Base-by-base conservation (phyloP, 2,329 filamentous ascomycete genomes). In the Verticillium klebahnii region DNA sequence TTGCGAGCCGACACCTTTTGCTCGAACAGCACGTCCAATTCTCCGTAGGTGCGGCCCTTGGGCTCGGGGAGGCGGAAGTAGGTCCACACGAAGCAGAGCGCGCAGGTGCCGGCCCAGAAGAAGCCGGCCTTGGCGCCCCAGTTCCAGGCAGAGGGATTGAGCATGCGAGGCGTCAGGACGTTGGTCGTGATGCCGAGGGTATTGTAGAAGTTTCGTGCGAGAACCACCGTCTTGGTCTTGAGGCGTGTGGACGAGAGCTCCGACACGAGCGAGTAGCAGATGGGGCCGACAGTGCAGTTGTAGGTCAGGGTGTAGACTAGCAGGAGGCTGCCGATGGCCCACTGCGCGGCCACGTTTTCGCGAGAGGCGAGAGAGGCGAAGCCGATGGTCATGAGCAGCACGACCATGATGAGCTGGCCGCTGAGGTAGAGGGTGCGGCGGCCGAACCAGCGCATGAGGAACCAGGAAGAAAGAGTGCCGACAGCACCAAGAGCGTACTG, bases 1-100 rank as follows among this genome's bases (percentile, higher is more conserved):
- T 78, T 76, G 63, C 79, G 72, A 1, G 81, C 78, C 25, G 75
- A 69, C 11, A 80, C 69, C 11, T 69, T 67, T 29, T 74, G 70
- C 65, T 83, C 79, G 66, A 87, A 87, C 63, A 87, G 70, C 12
- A 81, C 71, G 59, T 86, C 84, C 2, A 87, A 75, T 71, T 87
- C 84, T 40, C 79, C 82, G 59, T 82, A 81, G 0, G 81, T 83
- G 40, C 81, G 77, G 7, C 78, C 82, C 61, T 78, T 80, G 17
- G 84, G 82, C 73, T 87, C 85, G 4, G 82, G 82, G 5, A 84
- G 73, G 19, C 78, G 80, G 67, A 82, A 82, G 63, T 75, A 82
- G 0, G 82, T 80, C 77, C 84, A 87, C 1, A 77, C 58, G 2
- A 79, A 71, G 37, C 80, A 81, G 3, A 78, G 15, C 3, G 80